Evolutionary conservation across 257 asterid genomes (phyloP).

Genomic region (Perilla frutescens): DNA sequence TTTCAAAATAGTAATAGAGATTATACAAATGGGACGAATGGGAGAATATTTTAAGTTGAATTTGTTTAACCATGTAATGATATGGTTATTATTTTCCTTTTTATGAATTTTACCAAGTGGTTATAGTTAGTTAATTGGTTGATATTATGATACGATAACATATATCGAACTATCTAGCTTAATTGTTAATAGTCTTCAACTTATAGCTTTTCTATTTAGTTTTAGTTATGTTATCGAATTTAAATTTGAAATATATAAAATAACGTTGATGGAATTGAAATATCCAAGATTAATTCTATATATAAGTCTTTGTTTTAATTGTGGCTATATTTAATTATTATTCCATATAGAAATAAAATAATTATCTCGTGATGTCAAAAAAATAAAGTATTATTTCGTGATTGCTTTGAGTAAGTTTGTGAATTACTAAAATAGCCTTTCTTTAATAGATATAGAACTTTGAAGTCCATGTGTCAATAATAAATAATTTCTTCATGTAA

Average conservation of each 20-base stretch:
- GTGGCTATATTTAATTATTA: neutral
- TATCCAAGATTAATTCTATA: neutral
- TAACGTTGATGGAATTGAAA: neutral
- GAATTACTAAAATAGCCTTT: conserved; percentile 16
- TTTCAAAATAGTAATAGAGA: too few species aligned
- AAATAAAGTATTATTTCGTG: too few species aligned
- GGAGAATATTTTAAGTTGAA: too few species aligned
- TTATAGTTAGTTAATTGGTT: too few species aligned
- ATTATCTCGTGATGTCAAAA: too few species aligned
- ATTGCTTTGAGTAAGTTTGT: neutral
- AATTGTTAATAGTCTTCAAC: too few species aligned
- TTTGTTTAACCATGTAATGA: too few species aligned
- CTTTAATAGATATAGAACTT: neutral
- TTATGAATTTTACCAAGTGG: too few species aligned
- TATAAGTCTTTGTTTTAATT: neutral
- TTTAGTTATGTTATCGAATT: neutral
- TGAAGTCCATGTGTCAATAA: conserved; percentile 24
- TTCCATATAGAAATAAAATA: neutral
- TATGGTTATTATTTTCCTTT: too few species aligned
- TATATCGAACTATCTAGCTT: too few species aligned
- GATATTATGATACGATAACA: too few species aligned
- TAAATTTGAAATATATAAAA: neutral
- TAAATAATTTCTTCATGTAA: conserved; percentile 8
- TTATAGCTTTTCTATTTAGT: neutral
- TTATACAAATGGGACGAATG: too few species aligned